Evolutionary conservation across 306 rosid species (phyloP).

Genomic region (Citrullus amarus): DNA sequence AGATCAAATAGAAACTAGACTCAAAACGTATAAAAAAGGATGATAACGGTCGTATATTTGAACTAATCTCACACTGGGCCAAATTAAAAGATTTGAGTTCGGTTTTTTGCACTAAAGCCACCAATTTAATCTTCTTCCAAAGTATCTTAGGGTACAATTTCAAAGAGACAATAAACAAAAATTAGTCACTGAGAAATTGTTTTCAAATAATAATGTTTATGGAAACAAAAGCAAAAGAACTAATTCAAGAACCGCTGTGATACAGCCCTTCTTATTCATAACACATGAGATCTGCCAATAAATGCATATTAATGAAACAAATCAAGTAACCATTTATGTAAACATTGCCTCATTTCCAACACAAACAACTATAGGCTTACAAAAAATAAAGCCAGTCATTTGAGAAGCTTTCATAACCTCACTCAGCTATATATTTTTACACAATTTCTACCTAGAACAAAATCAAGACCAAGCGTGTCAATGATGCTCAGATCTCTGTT

Average conservation of each 20-base stretch:
- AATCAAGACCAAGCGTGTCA: slow-evolving; percentile 24
- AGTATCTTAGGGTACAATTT: too few species aligned
- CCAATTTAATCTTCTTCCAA: too few species aligned
- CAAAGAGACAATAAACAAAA: too few species aligned
- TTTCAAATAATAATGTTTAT: background rate
- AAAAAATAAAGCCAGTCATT: slow-evolving; percentile 28
- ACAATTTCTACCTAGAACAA: slow-evolving; percentile 19
- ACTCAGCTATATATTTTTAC: slow-evolving; percentile 13
- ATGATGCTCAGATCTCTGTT: slow-evolving; percentile 45
- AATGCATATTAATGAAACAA: background rate
- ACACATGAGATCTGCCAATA: background rate
- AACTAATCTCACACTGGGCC: too few species aligned
- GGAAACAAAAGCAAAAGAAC: background rate
- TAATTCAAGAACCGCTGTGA: background rate
- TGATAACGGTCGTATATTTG: too few species aligned
- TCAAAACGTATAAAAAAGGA: too few species aligned
- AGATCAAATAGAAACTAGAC: too few species aligned
- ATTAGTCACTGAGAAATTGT: too few species aligned
- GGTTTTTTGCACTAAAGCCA: too few species aligned
- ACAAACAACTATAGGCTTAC: slow-evolving; percentile 12
- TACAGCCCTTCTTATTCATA: background rate
- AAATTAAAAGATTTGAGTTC: too few species aligned
- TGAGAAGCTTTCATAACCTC: slow-evolving; percentile 23
- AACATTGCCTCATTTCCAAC: slow-evolving; percentile 9
- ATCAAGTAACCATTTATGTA: background rate